phyloP scores from a whole-genome alignment of 495 filamentous ascomycete species.

The Daldinia childiae region DNA sequence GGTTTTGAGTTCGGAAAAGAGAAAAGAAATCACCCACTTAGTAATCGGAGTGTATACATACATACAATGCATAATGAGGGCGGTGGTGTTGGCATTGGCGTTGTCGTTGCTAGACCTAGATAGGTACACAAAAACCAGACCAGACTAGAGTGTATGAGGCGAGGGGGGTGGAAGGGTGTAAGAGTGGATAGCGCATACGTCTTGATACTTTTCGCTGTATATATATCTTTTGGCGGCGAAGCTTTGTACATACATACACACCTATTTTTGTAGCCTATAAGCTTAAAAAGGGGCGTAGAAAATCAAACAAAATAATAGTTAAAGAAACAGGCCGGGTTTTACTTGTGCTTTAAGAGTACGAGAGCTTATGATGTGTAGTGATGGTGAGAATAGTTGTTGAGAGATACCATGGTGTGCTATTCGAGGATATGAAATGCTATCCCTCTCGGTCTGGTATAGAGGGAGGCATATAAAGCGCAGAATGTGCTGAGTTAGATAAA shows the following conservation, averaged over 20 bases:
- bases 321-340: neutral
- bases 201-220: constrained; percentile 22
- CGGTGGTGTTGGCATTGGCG: neutral
- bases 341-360: too few relatives aligned
- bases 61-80: neutral
- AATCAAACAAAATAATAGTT: constrained; percentile 6
- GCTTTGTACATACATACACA: constrained; percentile 35
- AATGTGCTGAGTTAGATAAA: too few relatives aligned
- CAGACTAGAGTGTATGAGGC: constrained; percentile 1
- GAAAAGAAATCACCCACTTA: neutral
- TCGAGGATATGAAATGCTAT: too few relatives aligned
- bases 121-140: constrained; percentile 11
- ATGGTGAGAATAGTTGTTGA: too few relatives aligned
- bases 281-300: neutral
- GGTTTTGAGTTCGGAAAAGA: neutral
- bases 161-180: neutral
- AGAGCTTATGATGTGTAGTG: too few relatives aligned
- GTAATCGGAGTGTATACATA: neutral
- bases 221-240: constrained; percentile 4
- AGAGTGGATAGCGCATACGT: neutral
- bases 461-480: too few relatives aligned
- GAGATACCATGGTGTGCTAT: too few relatives aligned
- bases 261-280: neutral
- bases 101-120: constrained; percentile 1
- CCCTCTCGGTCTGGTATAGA: too few relatives aligned